Percentiles rank a stretch among this genome's conserved stretches.
phyloP scores from a whole-genome alignment of 805 yeast species.

The Priceomyces melissophilus region DNA sequence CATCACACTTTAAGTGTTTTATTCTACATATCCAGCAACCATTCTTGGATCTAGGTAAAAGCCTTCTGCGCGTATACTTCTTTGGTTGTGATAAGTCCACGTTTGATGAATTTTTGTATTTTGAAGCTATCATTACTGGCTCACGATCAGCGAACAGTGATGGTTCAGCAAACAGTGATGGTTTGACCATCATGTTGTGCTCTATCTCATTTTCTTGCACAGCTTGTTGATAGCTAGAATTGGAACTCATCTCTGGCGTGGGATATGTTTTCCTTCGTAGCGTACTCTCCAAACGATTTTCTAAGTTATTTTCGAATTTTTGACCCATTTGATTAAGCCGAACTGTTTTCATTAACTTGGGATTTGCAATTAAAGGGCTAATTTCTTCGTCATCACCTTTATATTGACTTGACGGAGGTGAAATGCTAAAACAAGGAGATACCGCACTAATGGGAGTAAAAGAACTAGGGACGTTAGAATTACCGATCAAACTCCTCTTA shows the following conservation, averaged over 20 bases:
- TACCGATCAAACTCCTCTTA: slow-evolving; percentile 16
- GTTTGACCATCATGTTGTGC: slow-evolving; percentile 4
- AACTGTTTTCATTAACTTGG: slow-evolving; percentile 1
- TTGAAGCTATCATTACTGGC: slow-evolving; percentile 1
- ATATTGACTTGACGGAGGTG: slow-evolving; percentile 20
- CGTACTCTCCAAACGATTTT: slow-evolving; percentile 9
- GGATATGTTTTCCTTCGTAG: slow-evolving; percentile 16
- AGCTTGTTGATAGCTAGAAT: slow-evolving; percentile 9
- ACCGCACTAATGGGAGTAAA: slow-evolving; percentile 9
- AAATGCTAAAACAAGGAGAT: slow-evolving; percentile 11
- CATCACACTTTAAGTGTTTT: slow-evolving; percentile 45
- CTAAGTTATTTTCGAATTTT: not conserved
- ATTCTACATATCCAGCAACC: slow-evolving; percentile 49
- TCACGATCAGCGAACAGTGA: slow-evolving; percentile 3
- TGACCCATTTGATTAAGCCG: slow-evolving; percentile 1
- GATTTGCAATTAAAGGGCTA: slow-evolving; percentile 1
- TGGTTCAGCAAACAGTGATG: slow-evolving; percentile 1
- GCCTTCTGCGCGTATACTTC: slow-evolving; percentile 36
- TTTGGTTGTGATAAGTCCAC: slow-evolving; percentile 17
- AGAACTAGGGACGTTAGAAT: slow-evolving; percentile 7
- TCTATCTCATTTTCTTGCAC: slow-evolving; percentile 1
- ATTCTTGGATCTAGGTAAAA: slow-evolving; percentile 38
- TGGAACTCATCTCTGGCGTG: slow-evolving; percentile 3
- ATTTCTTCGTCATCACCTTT: slow-evolving; percentile 14
- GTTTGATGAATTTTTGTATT: slow-evolving; percentile 1